These are phyloP conservation scores for Mycena floridula DNA, from an alignment of 768 basidiomycete genomes.

Conservation along the genomic window DNA sequence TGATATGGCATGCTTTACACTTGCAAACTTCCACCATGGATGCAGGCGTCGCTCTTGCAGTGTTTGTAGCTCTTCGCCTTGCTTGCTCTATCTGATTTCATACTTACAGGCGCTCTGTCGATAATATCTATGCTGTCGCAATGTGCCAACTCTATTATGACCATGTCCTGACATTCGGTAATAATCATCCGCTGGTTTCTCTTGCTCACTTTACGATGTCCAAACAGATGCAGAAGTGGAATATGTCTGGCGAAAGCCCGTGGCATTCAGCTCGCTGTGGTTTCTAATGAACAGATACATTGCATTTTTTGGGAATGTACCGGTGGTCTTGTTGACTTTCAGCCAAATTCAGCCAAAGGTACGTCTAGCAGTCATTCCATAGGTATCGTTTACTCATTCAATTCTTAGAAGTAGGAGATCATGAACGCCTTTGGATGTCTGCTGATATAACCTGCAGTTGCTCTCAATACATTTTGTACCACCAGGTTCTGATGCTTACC, in stretches of 20 bases:
- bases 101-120: too few relatives aligned
- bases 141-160: too few relatives aligned
- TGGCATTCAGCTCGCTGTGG: not conserved
- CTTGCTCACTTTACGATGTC: too few relatives aligned
- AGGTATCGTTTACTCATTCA: not conserved
- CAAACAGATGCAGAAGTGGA: not conserved
- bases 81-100: too few relatives aligned
- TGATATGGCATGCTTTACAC: too few relatives aligned
- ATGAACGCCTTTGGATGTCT: not conserved
- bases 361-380: not conserved
- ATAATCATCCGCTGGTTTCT: too few relatives aligned
- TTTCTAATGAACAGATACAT: not conserved
- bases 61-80: too few relatives aligned
- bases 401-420: not conserved
- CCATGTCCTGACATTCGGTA: too few relatives aligned
- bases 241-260: not conserved
- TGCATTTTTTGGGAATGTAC: not conserved
- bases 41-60: too few relatives aligned
- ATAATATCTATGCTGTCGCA: too few relatives aligned
- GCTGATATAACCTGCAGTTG: not conserved
- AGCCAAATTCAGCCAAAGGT: not conserved
- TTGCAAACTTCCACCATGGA: too few relatives aligned
- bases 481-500: not conserved
- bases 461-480: not conserved
- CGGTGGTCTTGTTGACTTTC: not conserved